A percentile compares a stretch with the other conserved stretches of the same genome.
Conservation (phyloP, 441 rosid species). For the Populus tomentosa region DNA sequence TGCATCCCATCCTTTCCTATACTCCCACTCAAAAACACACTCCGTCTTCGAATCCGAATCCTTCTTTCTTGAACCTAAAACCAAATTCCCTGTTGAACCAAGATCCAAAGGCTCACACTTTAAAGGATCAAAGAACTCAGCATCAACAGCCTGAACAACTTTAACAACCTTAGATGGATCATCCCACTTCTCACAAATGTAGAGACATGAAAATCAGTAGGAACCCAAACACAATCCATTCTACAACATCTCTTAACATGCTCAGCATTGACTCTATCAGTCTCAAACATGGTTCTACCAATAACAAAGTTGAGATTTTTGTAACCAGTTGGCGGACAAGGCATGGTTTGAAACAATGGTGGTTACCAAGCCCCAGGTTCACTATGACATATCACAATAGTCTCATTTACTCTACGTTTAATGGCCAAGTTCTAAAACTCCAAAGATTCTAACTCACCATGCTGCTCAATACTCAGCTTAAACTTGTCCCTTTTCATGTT, state of each 20-base stretch:
- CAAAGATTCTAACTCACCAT: conserved; percentile 63
- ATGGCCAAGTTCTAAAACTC: conserved; percentile 53
- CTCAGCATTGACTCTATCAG: conserved; percentile 54
- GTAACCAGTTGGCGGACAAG: conserved; percentile 75
- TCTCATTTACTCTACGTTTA: conserved; percentile 51
- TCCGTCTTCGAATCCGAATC: conserved; percentile 20
- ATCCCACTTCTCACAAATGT: conserved; percentile 72
- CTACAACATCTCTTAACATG: conserved; percentile 62
- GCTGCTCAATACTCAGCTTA: conserved; percentile 60
- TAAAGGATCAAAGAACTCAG: conserved; percentile 52
- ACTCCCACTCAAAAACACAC: conserved; percentile 86
- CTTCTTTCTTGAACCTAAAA: conserved; percentile 36
- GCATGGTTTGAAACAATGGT: conserved; percentile 68
- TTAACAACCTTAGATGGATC: conserved; percentile 70
- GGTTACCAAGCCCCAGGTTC: conserved; percentile 97
- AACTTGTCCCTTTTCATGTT: conserved; percentile 35
- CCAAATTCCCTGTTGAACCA: conserved; percentile 30
- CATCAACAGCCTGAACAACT: conserved; percentile 76
- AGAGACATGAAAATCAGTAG: conserved; percentile 74
- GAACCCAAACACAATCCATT: conserved; percentile 87
- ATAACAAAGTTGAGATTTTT: conserved; percentile 41
- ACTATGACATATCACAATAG: conserved; percentile 78
- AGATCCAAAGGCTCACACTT: conserved; percentile 50
- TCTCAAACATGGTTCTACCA: conserved; percentile 94
- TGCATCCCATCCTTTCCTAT: conserved; percentile 89